Evolutionary conservation across 176 grass and related monocot genomes (phyloP), one percentile per base, ranked within the genome.

Genomic region (Bolboschoenus planiculmis): DNA sequence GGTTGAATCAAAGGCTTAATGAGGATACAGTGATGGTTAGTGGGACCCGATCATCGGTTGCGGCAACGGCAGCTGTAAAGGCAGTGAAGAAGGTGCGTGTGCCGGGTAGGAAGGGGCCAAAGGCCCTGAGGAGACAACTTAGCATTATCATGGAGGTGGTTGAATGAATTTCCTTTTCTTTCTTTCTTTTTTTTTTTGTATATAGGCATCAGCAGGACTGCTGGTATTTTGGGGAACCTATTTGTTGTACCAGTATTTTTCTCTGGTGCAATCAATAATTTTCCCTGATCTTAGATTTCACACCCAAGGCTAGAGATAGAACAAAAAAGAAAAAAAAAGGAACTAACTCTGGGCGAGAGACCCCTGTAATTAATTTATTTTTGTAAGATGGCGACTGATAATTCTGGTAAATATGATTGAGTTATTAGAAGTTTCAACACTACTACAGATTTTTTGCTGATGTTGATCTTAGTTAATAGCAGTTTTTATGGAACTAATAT

Each of bases 91-190:
- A 21, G 78, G 37, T 11, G 16, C 26, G 10, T 16, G n/a, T 13
- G 16, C 70, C 30, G 4, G 27, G 46, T 34, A 61, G 7, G 67
- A 48, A 42, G 30, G 8, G 75, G 53, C 53, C 88, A 13, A 74
- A 31, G 81, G 31, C 21, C 24, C 11, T 87, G 34, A 87, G 78
- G 68, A 75, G 82, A 1, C 59, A 24, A 56, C 84, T 91, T 42
- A 90, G 86, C 47, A 85, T 81, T 21, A 89, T 94, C 18, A 57
- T 72, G 83, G 91, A 89, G 73, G 81, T 59, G 39, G 61, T 63
- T 34, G 86, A 88, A 16, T 80, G 54, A 20, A 55, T 56, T 9
- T 0, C 56, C 6, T 59, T 16, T 60, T 75, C 31, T 46, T 55
- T 47, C 16, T 36, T 9, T 0, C 63, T 8, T 58, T 10, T 54